Percentiles rank a stretch among this genome's conserved stretches.
phyloP scores from a whole-genome alignment of 768 basidiomycete genomes.

The Podaxis carcinomalis region DNA sequence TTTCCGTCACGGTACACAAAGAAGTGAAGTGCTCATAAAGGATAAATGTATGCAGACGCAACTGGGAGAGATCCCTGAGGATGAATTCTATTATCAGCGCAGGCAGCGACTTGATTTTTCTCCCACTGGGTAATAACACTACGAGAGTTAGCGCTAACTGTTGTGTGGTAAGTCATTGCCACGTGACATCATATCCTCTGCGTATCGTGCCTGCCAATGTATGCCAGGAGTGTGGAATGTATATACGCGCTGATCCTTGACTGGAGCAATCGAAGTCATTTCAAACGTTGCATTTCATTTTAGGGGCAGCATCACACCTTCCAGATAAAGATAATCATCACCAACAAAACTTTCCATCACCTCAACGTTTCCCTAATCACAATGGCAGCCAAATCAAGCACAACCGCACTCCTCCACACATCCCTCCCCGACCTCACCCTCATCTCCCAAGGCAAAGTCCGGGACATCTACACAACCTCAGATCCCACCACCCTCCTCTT shows the following conservation, averaged over 20 bases:
- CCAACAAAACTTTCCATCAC: neutral
- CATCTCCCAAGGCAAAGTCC: conserved; percentile 89
- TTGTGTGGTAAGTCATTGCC: too few species aligned
- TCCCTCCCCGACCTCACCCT: conserved; percentile 56
- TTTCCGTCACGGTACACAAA: too few species aligned
- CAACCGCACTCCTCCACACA: neutral
- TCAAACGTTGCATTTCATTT: neutral
- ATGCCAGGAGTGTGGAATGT: too few species aligned
- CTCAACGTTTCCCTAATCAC: neutral
- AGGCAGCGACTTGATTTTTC: too few species aligned
- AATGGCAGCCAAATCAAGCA: neutral
- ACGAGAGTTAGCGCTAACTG: too few species aligned
- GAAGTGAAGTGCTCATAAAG: too few species aligned
- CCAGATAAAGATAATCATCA: neutral
- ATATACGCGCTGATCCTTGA: neutral
- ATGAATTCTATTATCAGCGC: too few species aligned
- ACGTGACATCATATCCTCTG: too few species aligned
- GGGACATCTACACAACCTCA: conserved; percentile 85
- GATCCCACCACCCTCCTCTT: conserved; percentile 77
- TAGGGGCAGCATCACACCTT: neutral
- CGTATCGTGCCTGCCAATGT: too few species aligned
- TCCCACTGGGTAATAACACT: too few species aligned
- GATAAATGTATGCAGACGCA: too few species aligned
- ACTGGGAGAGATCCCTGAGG: too few species aligned
- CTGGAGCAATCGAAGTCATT: neutral